Evolutionary conservation across 768 basidiomycete species (phyloP).

Genomic region (Lactarius tabidus): DNA sequence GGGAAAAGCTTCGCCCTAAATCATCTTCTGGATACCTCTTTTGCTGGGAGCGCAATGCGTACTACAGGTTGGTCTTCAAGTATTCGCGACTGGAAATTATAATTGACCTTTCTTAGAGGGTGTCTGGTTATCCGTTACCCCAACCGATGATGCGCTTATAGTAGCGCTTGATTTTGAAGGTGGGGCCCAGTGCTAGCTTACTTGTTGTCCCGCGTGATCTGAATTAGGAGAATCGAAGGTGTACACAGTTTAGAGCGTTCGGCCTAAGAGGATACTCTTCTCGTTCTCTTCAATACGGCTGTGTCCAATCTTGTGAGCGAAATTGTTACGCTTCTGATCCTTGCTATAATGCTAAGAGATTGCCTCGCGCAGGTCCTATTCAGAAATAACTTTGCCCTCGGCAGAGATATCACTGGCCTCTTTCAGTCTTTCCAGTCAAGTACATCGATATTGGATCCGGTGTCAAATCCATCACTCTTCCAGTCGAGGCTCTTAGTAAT

Average conservation of each 20-base stretch:
- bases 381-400: slow-evolving; percentile 62
- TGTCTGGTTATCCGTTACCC: slow-evolving; percentile 66
- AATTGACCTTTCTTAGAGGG: slow-evolving; percentile 38
- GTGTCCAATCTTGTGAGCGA: slow-evolving; percentile 52
- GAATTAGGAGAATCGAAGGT: slow-evolving; percentile 33
- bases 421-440: slow-evolving; percentile 62
- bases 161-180: slow-evolving; percentile 67
- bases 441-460: slow-evolving; percentile 53
- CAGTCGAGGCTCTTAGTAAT: slow-evolving; percentile 57
- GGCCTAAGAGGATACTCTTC: slow-evolving; percentile 57
- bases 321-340: neutral
- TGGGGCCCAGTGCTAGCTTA: slow-evolving; percentile 8
- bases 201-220: neutral
- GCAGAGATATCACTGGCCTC: slow-evolving; percentile 54
- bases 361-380: slow-evolving; percentile 58
- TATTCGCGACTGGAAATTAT: neutral
- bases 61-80: slow-evolving; percentile 40
- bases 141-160: slow-evolving; percentile 49
- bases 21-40: slow-evolving; percentile 60
- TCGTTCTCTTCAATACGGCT: slow-evolving; percentile 63
- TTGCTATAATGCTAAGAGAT: neutral
- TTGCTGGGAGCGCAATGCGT: slow-evolving; percentile 62
- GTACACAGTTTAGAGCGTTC: slow-evolving; percentile 64
- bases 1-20: slow-evolving; percentile 61
- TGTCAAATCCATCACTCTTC: slow-evolving; percentile 55